Evolutionary conservation across 2,329 filamentous ascomycete genomes (phyloP).

Genomic region (Talaromyces verruculosus): DNA sequence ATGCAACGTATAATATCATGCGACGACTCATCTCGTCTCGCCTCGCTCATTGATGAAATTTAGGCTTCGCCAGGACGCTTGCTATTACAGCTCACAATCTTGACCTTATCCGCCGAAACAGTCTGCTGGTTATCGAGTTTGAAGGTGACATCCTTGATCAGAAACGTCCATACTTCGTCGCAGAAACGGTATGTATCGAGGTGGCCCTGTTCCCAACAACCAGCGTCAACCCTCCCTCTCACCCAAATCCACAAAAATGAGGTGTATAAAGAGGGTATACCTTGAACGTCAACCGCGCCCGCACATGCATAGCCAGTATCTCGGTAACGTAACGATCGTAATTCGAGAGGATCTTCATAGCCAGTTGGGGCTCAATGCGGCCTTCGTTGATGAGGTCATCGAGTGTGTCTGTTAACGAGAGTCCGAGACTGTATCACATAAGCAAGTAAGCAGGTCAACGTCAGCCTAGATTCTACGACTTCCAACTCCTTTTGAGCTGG

Average conservation of each 20-base stretch:
- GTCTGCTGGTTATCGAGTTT: conserved; percentile 83
- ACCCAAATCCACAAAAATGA: not conserved
- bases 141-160: conserved; percentile 98
- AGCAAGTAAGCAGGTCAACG: conserved; percentile 26
- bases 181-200: conserved; percentile 99
- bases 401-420: conserved; percentile 91
- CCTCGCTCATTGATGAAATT: not conserved
- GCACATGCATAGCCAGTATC: conserved; percentile 87
- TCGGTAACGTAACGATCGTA: conserved; percentile 94
- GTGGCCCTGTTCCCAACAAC: conserved; percentile 65
- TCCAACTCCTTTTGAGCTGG: not conserved
- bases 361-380: conserved; percentile 94
- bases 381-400: conserved; percentile 93
- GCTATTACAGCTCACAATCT: conserved; percentile 97
- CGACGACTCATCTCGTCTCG: not conserved
- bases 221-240: not conserved
- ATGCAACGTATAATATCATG: conserved; percentile 2
- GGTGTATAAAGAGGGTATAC: conserved; percentile 49
- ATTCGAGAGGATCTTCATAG: conserved; percentile 95
- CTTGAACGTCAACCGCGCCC: conserved; percentile 91
- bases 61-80: conserved; percentile 67
- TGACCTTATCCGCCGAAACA: conserved; percentile 85
- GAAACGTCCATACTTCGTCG: conserved; percentile 99
- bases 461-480: conserved; percentile 6
- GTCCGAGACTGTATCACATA: conserved; percentile 69